A percentile compares a stretch with the other conserved stretches of the same genome.
phyloP scores from a whole-genome alignment of 2,329 filamentous ascomycete genomes.

The Apiospora rasikravindrae region DNA sequence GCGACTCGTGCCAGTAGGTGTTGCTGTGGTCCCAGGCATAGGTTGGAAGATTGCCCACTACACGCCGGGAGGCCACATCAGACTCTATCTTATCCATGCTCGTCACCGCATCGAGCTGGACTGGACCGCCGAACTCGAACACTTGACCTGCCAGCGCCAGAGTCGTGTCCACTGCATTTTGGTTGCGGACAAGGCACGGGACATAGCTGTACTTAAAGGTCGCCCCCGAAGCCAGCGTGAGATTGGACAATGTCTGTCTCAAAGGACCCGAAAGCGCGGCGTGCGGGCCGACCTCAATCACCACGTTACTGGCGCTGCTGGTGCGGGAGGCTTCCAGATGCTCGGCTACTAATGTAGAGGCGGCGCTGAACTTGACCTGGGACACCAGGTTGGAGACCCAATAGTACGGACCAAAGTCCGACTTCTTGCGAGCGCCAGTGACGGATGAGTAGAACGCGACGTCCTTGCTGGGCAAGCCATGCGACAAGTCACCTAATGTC shows the following conservation, averaged over 20 bases:
- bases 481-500: neutral
- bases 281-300: conserved; percentile 1
- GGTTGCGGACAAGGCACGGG: neutral
- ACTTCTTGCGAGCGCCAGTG: conserved; percentile 21
- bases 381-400: conserved; percentile 24
- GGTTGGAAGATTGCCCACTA: neutral
- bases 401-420: conserved; percentile 29
- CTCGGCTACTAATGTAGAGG: neutral
- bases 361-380: neutral
- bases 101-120: neutral
- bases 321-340: neutral
- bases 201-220: neutral
- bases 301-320: neutral
- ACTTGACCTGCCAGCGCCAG: conserved; percentile 37
- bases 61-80: neutral
- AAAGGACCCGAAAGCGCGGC: conserved; percentile 12
- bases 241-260: neutral
- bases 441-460: conserved; percentile 1
- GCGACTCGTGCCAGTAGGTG: conserved; percentile 38
- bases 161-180: conserved; percentile 27
- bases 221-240: neutral
- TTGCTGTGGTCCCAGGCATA: conserved; percentile 25
- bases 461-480: neutral
- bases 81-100: neutral
- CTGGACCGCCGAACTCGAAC: conserved; percentile 26